These are phyloP conservation scores for Didymella arachidicola DNA, from an alignment of 2,329 filamentous ascomycete species.

Conservation along the genomic window DNA sequence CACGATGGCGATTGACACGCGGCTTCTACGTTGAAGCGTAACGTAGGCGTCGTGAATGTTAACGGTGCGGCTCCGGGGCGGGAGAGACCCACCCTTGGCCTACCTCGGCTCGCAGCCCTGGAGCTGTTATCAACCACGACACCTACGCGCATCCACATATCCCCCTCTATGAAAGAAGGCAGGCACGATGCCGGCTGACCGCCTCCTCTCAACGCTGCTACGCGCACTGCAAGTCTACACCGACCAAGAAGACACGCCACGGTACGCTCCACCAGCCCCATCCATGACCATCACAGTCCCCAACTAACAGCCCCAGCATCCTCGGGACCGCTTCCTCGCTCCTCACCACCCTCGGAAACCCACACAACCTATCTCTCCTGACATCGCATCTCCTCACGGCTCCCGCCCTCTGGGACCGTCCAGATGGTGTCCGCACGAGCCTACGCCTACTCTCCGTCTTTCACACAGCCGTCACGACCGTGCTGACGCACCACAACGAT, in stretches of 20 bases:
- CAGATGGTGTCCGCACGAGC: slow-evolving; percentile 68
- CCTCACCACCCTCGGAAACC: slow-evolving; percentile 74
- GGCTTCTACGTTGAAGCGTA: slow-evolving; percentile 11
- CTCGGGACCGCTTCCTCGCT: slow-evolving; percentile 73
- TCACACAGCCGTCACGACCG: slow-evolving; percentile 69
- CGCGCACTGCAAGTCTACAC: slow-evolving; percentile 67
- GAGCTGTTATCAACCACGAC: slow-evolving; percentile 24
- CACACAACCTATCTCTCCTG: slow-evolving; percentile 75
- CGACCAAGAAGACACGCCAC: slow-evolving; percentile 65
- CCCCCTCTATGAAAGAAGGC: slow-evolving; percentile 4
- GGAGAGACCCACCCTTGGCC: slow-evolving; percentile 24
- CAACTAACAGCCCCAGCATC: slow-evolving; percentile 49
- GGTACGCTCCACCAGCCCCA: slow-evolving; percentile 52
- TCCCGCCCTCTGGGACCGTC: slow-evolving; percentile 73
- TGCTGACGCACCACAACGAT: slow-evolving; percentile 58
- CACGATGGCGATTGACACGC: background rate
- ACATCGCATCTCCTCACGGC: slow-evolving; percentile 76
- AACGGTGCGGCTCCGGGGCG: slow-evolving; percentile 21
- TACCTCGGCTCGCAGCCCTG: slow-evolving; percentile 39
- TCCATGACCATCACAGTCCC: slow-evolving; percentile 22
- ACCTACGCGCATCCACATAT: slow-evolving; percentile 9
- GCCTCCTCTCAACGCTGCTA: slow-evolving; percentile 71
- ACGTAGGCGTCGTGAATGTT: slow-evolving; percentile 29
- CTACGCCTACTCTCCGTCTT: slow-evolving; percentile 74
- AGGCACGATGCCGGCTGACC: slow-evolving; percentile 69